Evolutionary conservation across 2,329 filamentous ascomycete genomes (phyloP).

Genomic region (Fusarium sp.): DNA sequence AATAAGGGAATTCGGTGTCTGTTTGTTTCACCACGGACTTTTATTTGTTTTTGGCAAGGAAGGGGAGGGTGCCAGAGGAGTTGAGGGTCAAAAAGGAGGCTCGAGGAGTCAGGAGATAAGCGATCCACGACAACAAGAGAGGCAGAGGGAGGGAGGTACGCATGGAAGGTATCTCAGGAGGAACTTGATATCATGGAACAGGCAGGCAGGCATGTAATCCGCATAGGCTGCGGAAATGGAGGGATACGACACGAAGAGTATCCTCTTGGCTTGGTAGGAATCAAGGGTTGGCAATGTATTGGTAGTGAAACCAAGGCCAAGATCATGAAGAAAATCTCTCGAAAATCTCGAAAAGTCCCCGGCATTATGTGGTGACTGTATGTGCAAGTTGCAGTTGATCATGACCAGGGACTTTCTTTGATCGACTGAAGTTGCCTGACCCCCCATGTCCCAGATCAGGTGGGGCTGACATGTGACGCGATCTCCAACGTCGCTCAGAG

Average conservation of each 20-base stretch:
- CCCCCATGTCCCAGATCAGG: background rate
- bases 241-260: background rate
- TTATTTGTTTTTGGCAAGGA: conserved; percentile 13
- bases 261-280: background rate
- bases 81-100: background rate
- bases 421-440: background rate
- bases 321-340: conserved; percentile 5
- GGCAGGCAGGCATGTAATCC: conserved; percentile 12
- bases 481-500: background rate
- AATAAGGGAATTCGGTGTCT: conserved; percentile 2
- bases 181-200: conserved; percentile 11
- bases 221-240: conserved; percentile 3
- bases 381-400: background rate
- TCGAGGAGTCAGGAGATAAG: conserved; percentile 15
- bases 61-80: conserved; percentile 13
- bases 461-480: conserved; percentile 3
- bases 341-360: background rate
- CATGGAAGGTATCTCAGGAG: conserved; percentile 5
- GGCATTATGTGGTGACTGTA: background rate
- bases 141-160: background rate
- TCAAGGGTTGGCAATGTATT: background rate
- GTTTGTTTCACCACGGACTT: conserved; percentile 5
- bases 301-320: conserved; percentile 2
- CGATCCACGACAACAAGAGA: conserved; percentile 12
- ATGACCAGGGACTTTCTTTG: background rate